Evolutionary conservation across 1,284 basidiomycete species (phyloP), one percentile per base, ranked within the genome.

Genomic region (Ganoderma sp.): DNA sequence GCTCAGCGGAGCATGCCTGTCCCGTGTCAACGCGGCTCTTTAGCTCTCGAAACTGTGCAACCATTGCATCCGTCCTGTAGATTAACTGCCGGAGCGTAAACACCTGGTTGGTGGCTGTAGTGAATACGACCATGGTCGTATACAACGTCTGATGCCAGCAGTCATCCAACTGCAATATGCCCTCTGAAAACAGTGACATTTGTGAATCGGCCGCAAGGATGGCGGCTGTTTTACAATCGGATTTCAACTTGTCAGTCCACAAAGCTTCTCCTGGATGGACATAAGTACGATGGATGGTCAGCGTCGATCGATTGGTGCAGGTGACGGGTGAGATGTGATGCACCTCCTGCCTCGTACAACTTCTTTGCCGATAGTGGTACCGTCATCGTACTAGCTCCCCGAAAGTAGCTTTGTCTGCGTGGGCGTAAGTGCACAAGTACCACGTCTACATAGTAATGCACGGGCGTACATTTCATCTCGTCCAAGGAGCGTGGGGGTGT

Each of bases 401-500:
- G 56, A 12, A n/a, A 0, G 9, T 9, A 19, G 10, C 3, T 5
- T 8, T 17, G 17, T 57, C 56, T 57, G 17, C 34, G 17, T 12
- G 17, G 4, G 0, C 8, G 17, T 37, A 1, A 57, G 56, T 5
- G 28, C 10, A 9, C 14, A n/a, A 57, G 19, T 64, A 58, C n/a
- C 19, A n/a, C n/a, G 48, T 22, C 9, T 64, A 15, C 57, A 57
- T 37, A 37, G 45, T 50, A 61, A 39, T 12, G 15, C 7, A 7
- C 8, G 8, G 25, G 37, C 56, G 9, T 57, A 57, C 56, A n/a
- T 37, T 39, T 37, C 34, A 9, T 57, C 56, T 57, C 56, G 14
- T 34, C 19, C n/a, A 17, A 37, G 19, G 4, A 37, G 32, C 19
- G 34, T 61, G 48, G 60, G 64, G 67, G 67, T 72, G 71, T 69